Evolutionary conservation across 2,329 filamentous ascomycete genomes (phyloP), one percentile per base, ranked within the genome.

Genomic region (Lachnellula occidentalis): DNA sequence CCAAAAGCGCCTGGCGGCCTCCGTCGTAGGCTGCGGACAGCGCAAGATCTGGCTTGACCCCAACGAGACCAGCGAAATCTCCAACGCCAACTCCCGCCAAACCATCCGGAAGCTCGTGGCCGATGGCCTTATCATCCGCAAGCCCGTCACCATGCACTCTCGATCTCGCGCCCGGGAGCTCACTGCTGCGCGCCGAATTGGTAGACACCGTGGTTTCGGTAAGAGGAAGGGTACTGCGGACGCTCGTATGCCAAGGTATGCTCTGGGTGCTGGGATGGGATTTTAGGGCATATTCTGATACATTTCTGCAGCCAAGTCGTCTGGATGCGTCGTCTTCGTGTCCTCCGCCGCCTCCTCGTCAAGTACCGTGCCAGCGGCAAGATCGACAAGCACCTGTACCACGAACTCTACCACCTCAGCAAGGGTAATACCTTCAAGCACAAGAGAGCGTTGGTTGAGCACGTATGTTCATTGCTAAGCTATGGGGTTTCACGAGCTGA

Each of bases 341-440:
- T 99, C 76, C 92, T 99, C 80, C 92, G 94, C 76, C 94, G 94
- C 76, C 89, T 99, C 61, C 84, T 99, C 69, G 94, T 96, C 83
- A 97, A 97, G 86, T 99, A 99, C 86, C 94, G 94, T 79, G 92
- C 92, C 78, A 89, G 88, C 73, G 95, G 95, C 79, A 99, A 99
- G 89, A 99, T 99, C 77, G 94, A 99, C 83, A 99, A 99, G 88
- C 94, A 99, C 85, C 91, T 99, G 62, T 99, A 99, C 87, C 94
- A 99, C 86, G 92, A 97, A 83, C 90, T 99, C 69, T 99, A 99
- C 86, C 94, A 96, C 80, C 83, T 95, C 76, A 94, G 89, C 87
- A 99, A 99, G 92, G 95, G 94, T 95, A 99, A 99, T 88, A 92
- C 94, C 77, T 99, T 99, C 89, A 99, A 99, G 92, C 94, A 99